These are phyloP conservation scores for Penicillium desertorum DNA, from an alignment of 495 filamentous ascomycete species.

Conservation along the genomic window DNA sequence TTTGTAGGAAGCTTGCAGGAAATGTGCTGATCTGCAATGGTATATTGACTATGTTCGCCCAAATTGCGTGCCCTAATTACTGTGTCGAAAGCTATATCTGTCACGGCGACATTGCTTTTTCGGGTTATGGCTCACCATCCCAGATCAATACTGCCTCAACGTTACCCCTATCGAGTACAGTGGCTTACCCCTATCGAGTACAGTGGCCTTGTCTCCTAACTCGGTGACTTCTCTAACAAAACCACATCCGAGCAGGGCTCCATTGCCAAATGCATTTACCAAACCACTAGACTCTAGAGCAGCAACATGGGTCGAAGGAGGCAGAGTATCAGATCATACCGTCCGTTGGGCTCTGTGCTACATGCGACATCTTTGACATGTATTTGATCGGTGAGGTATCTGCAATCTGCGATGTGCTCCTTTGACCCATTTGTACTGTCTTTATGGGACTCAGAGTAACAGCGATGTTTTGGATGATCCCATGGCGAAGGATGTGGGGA, in stretches of 20 bases:
- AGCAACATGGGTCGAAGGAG: not conserved
- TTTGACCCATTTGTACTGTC: conserved; percentile 2
- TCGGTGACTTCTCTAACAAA: conserved; percentile 51
- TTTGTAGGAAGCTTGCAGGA: conserved; percentile 24
- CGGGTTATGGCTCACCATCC: conserved; percentile 20
- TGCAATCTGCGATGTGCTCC: conserved; percentile 6
- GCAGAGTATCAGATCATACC: conserved; percentile 10
- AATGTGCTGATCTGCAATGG: conserved; percentile 28
- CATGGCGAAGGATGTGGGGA: not conserved
- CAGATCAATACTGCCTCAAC: conserved; percentile 29
- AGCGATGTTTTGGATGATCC: conserved; percentile 1
- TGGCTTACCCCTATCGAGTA: conserved; percentile 49
- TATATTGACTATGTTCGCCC: conserved; percentile 20
- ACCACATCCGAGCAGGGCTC: conserved; percentile 50
- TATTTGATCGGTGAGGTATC: conserved; percentile 3
- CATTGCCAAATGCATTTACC: conserved; percentile 34
- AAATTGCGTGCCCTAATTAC: conserved; percentile 6
- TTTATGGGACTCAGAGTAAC: conserved; percentile 2
- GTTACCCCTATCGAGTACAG: conserved; percentile 42
- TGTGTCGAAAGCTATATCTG: not conserved
- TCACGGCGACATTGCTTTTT: not conserved
- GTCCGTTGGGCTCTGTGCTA: conserved; percentile 36
- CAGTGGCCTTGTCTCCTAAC: conserved; percentile 45
- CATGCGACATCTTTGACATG: conserved; percentile 29
- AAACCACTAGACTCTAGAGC: conserved; percentile 25